Base-by-base conservation (phyloP, 1,139 yeast genomes). In the Candida gigantensis region DNA sequence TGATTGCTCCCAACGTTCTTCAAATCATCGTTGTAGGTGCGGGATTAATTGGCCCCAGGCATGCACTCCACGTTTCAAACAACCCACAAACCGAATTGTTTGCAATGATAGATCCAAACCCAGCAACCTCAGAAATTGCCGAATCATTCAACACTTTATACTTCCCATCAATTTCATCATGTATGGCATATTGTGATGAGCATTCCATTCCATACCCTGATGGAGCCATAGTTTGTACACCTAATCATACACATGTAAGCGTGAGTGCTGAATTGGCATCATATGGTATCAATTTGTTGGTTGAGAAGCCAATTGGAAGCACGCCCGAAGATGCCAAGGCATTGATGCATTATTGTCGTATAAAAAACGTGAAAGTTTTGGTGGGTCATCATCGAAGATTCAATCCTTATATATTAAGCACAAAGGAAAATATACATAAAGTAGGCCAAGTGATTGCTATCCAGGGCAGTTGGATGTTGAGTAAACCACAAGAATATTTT, bases 351-450 rank as follows among this genome's bases (percentile, higher is more conserved):
- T 58, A 45, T 34, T 56, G 66, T 32, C 46, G 49, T 20, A 28
- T 40, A 17, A 48, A 51, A 30, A 50, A 56, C 25, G 65, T 68
- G 9, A 57, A 58, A 34, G 53, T 68, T 19, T 52, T 69, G 27
- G 63, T 69, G 20, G 75, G 75, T 3, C 75, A 69, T 47, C 74
- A 69, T 45, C 55, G 75, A 31, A 49, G 75, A 18, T 69, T 68
- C 46, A 68, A 68, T 42, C 74, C 74, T 1, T 67, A 62, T 41
- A 65, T 68, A 20, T 53, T 65, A 9, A 58, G 63, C 13, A 55
- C 72, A 13, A 66, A 65, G 38, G 53, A 53, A 10, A 52, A 62
- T 34, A 46, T 68, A 37, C 39, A 41, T 20, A 53, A 50, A 27
- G 46, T 66, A 34, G 74, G 73, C 2, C 47, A 47, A 15, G 52